Base-by-base conservation (phyloP, 140 eudicot species). In the Ambrosia hybrid region DNA sequence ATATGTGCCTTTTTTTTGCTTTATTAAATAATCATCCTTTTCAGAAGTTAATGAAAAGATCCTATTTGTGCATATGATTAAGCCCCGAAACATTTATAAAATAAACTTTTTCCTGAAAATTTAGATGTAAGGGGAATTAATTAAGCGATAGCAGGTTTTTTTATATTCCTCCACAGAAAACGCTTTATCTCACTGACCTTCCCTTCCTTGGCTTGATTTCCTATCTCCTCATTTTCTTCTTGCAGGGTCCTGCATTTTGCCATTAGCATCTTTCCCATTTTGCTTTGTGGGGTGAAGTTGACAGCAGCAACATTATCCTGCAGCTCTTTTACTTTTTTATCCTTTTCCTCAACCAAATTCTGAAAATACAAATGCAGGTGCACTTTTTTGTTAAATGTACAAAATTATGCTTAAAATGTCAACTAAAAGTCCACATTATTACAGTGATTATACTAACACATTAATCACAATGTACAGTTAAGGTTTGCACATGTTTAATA, bases 261-360 rank as follows among this genome's bases (percentile, higher is more conserved):
- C 97, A 93, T 93, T 45, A 94, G 79, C 89, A 83, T 86, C 82
- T 90, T 90, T 10, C 99, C 99, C 97, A 90, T 90, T 82, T 94
- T 94, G 82, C 99, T 94, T 72, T 90, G 92, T 70, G 99, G 85
- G 62, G 96, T 90, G 79, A 94, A 94, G 77, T 82, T 88, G 36
- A 94, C 91, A 16, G 99, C 99, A 70, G 88, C 86, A 43, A 84
- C 85, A 67, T 94, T 84, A 71, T 88, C 99, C 76, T 88, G 91
- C 80, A 94, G 77, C 82, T 94, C 97, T 73, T 88, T 94, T 49
- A 94, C 88, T 62, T 89, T 94, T 73, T 90, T 90, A 64, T 94
- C 99, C 87, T 94, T 94, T 77, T 94, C 99, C 84, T 90, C 99
- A 37, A 94, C 97, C 87, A 94, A 83, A 82, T 90, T 90, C 97